Base-by-base conservation (phyloP, 164 flowering plant species). In the Cinnamomum chago region DNA sequence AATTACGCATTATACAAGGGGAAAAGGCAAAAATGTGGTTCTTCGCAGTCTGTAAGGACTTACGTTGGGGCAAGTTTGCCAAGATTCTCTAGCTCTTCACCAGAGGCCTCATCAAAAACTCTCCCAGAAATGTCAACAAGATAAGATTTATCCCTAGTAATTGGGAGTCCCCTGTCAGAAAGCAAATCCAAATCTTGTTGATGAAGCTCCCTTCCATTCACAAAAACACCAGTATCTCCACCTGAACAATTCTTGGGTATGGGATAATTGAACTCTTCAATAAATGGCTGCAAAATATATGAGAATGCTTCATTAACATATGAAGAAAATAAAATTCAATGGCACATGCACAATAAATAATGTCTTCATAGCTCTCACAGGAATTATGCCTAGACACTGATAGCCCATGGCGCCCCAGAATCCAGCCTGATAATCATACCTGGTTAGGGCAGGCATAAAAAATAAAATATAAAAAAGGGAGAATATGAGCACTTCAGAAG, bases 51-150 rank as follows among this genome's bases (percentile, higher is more conserved):
- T 14, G 15, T 64, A 23, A 24, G 9, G 69, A 72, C 95, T 89
- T 88, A 96, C 99, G 99, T 92, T 22, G 98, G 99, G 15, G 99
- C 99, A 75, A 96, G 94, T 84, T 85, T 94, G 71, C 99, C 98
- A 60, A 96, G 95, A 80, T 87, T 67, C 20, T 87, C 93, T n/a
- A 96, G 89, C 80, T 86, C 93, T 81, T 90, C 93, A 17, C 92
- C 90, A 40, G 95, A 76, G 71, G 90, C 89, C 73, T 85, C 90
- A 76, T 96, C 99, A 55, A 83, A 62, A 71, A 94, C 91, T 76
- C 82, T 84, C 13, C 99, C 99, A 20, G 93, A 84, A 55, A 92
- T 92, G 74, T 94, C 95, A 58, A 96, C 67, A 50, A 81, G 72
- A 76, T 96, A 96, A 65, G 89, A 88, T 73, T 83, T 91, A 62